A percentile compares a stretch with the other conserved stretches of the same genome.
These are phyloP conservation scores for Penstemon barbatus DNA, from an alignment of 257 asterid genomes.

Conservation along the genomic window DNA sequence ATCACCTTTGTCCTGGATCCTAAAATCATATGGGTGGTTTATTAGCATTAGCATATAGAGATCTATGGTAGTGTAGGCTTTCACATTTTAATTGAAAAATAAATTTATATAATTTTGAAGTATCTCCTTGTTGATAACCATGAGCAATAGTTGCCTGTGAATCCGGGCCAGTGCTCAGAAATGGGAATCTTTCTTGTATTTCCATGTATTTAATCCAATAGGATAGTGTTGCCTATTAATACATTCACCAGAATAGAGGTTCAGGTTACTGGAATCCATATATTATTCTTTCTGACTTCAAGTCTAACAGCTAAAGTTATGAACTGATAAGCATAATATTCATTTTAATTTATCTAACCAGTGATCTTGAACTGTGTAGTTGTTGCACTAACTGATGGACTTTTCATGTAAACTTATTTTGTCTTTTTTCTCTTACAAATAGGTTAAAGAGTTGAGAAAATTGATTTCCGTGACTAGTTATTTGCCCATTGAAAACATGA, in stretches of 20 bases:
- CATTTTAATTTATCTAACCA: not conserved
- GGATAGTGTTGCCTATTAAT: constrained; percentile 13
- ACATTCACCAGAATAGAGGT: not conserved
- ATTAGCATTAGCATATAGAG: not conserved
- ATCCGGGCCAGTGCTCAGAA: not conserved
- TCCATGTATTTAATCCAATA: not conserved
- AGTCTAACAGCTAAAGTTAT: not conserved
- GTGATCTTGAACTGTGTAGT: constrained; percentile 9
- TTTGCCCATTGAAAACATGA: constrained; percentile 53
- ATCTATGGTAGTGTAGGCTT: not conserved
- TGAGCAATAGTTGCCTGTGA: constrained; percentile 7
- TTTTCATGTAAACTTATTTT: constrained; percentile 1
- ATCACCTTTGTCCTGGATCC: not conserved
- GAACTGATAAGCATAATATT: constrained; percentile 3
- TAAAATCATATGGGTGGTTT: not conserved
- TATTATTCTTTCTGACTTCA: not conserved
- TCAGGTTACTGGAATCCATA: not conserved
- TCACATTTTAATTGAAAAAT: not conserved
- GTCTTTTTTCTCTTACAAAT: constrained; percentile 11
- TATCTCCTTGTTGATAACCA: constrained; percentile 2
- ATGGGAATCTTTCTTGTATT: constrained; percentile 5
- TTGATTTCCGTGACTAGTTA: constrained; percentile 56
- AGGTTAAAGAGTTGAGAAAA: constrained; percentile 84
- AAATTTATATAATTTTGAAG: not conserved
- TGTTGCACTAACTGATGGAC: not conserved